These are phyloP conservation scores for Colletotrichum nymphaeae DNA, from an alignment of 2,329 filamentous ascomycete genomes.

Conservation along the genomic window DNA sequence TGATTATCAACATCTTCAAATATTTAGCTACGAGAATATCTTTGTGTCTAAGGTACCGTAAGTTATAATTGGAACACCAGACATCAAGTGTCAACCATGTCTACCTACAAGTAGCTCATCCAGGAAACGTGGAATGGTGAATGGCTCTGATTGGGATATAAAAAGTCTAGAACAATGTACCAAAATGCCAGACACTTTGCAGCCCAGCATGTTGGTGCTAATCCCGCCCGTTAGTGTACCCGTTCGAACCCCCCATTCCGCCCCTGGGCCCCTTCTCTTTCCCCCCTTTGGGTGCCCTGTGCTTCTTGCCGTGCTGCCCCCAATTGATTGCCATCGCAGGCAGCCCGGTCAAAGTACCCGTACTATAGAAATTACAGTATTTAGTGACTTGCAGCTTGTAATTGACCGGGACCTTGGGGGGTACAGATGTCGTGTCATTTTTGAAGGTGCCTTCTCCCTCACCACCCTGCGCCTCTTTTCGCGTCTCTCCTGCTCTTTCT, in stretches of 20 bases:
- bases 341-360: background rate
- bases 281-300: slow-evolving; percentile 11
- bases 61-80: background rate
- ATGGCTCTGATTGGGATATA: slow-evolving; percentile 14
- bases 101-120: background rate
- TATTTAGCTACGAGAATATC: background rate
- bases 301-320: slow-evolving; percentile 19
- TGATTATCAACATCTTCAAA: background rate
- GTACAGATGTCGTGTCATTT: slow-evolving; percentile 32
- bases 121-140: background rate
- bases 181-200: slow-evolving; percentile 18
- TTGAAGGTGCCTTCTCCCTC: slow-evolving; percentile 6
- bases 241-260: slow-evolving; percentile 4
- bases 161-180: slow-evolving; percentile 1
- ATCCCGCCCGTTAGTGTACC: slow-evolving; percentile 21
- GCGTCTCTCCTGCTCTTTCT: background rate
- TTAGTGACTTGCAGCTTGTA: background rate
- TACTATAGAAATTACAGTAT: background rate
- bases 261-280: background rate
- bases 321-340: slow-evolving; percentile 19
- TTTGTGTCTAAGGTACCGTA: too few relatives aligned
- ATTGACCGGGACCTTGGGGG: background rate
- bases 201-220: slow-evolving; percentile 3
- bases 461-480: slow-evolving; percentile 4
- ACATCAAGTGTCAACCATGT: background rate